Percentiles rank a stretch among this genome's conserved stretches.
These are phyloP conservation scores for Fusarium sp. DNA, from an alignment of 2,329 filamentous ascomycete species.

Conservation along the genomic window DNA sequence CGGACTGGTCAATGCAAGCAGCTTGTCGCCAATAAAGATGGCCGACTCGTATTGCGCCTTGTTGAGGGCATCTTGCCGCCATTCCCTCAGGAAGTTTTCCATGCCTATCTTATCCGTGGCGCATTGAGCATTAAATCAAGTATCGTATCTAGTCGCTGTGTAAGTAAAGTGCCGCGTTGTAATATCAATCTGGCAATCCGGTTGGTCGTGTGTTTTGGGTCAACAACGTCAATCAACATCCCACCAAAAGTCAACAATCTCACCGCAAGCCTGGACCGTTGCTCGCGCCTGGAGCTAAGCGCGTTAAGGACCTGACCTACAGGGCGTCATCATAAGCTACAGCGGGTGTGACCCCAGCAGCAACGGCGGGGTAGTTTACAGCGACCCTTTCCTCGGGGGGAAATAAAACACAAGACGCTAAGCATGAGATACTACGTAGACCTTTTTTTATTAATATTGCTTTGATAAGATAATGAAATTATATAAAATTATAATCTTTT, in stretches of 20 bases:
- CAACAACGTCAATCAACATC: constrained; percentile 34
- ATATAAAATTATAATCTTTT: too few species aligned
- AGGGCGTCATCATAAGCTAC: constrained; percentile 36
- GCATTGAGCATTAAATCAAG: constrained; percentile 3
- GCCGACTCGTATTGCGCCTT: constrained; percentile 97
- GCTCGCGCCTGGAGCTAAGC: constrained; percentile 28
- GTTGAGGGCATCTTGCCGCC: constrained; percentile 95
- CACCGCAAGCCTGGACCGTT: constrained; percentile 25
- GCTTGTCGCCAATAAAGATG: constrained; percentile 97
- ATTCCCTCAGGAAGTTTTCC: constrained; percentile 93
- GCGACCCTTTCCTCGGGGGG: too few species aligned
- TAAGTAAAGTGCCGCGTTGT: constrained; percentile 3
- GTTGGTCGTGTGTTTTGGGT: constrained; percentile 37
- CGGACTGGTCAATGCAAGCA: constrained; percentile 91
- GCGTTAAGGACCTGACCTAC: constrained; percentile 34
- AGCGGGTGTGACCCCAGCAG: constrained; percentile 43
- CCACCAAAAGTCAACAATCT: constrained; percentile 45
- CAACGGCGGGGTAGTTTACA: constrained; percentile 51
- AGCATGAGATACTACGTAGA: too few species aligned
- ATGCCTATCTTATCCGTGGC: constrained; percentile 61
- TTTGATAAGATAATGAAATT: too few species aligned
- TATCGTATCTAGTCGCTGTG: background rate
- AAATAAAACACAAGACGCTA: too few species aligned
- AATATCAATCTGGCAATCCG: background rate
- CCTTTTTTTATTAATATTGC: too few species aligned